Base-by-base conservation (phyloP, 306 rosid genomes). In the Quercus gilva region DNA sequence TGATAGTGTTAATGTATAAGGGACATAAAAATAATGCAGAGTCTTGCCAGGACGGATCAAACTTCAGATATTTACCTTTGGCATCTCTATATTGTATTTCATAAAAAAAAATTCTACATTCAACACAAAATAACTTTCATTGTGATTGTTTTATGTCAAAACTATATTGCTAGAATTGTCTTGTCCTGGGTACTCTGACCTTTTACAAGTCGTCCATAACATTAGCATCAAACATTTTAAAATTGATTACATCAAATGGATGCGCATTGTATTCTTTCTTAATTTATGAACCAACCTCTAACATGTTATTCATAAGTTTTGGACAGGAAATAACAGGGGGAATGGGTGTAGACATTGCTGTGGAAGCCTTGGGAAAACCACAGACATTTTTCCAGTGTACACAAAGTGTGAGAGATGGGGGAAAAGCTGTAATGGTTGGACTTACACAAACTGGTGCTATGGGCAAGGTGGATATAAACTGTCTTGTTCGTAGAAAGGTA, bases 401-500 rank as follows among this genome's bases (percentile, higher is more conserved):
- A 14, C 89, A 84, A 55, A 90, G 99, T 81, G 98, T 95, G 76
- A 95, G 81, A 81, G 98, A 90, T 81, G 99, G 99, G 82, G 99
- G 99, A 75, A 95, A 89, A 87, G 99, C 98, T 10, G 98, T 95
- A 71, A 92, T 95, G 94, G 86, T 95, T 83, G 99, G 99, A 80
- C 90, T 95, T 60, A 87, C 96, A 26, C 76, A 81, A 85, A 76
- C 93, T 25, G 98, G 97, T 82, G 85, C 92, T 13, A 77, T 92
- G 20, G 99, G 99, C 80, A 85, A 92, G 87, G 79, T 95, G 74
- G 99, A 95, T 64, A 92, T 95, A 76, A 95, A 95, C 79, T 92
- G 86, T 61, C 98, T 95, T 65, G 97, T 95, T 82, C 97, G 95
- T 29, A 85, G 96, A 87, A 95, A 95, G 97, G 99, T 91, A 74